phyloP scores from a whole-genome alignment of 768 basidiomycete genomes.

The Calvatia gigantea region DNA sequence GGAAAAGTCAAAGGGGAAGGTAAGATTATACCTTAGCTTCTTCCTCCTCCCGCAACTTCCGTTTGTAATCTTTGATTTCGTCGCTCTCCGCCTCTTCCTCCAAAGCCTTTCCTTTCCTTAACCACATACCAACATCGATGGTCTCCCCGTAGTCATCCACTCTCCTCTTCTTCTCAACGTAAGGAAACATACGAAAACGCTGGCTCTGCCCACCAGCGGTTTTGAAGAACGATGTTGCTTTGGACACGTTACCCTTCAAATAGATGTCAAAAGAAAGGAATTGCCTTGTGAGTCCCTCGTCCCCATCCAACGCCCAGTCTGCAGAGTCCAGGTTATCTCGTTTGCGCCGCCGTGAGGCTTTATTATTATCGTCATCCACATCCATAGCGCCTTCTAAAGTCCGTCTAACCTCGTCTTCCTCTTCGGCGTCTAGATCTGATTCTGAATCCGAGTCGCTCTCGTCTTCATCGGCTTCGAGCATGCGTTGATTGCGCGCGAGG shows the following conservation, averaged over 20 bases:
- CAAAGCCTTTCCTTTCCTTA: constrained; percentile 85
- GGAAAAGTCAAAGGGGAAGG: background rate
- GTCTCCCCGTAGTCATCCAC: constrained; percentile 97
- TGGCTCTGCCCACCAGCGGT: constrained; percentile 65
- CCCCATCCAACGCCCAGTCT: constrained; percentile 73
- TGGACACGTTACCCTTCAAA: constrained; percentile 92
- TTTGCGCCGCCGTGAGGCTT: constrained; percentile 21
- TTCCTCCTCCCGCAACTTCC: constrained; percentile 74
- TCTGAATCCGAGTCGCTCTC: constrained; percentile 78
- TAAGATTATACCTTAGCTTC: constrained; percentile 50
- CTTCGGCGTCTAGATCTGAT: constrained; percentile 64
- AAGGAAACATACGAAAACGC: constrained; percentile 96
- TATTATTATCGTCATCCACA: constrained; percentile 26
- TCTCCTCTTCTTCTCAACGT: constrained; percentile 85
- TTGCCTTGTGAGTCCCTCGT: constrained; percentile 71
- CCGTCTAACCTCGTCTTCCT: constrained; percentile 61
- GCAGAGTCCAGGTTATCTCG: constrained; percentile 47
- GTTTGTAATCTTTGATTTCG: constrained; percentile 68
- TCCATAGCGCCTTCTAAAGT: constrained; percentile 55
- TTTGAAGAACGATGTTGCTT: constrained; percentile 86
- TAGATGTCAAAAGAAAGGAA: constrained; percentile 93
- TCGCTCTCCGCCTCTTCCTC: constrained; percentile 88
- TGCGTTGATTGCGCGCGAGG: constrained; percentile 75
- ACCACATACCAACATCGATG: constrained; percentile 94
- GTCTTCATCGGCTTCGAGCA: constrained; percentile 93